Base-by-base conservation (phyloP, 106 monocot species). In the Posidonia australis region DNA sequence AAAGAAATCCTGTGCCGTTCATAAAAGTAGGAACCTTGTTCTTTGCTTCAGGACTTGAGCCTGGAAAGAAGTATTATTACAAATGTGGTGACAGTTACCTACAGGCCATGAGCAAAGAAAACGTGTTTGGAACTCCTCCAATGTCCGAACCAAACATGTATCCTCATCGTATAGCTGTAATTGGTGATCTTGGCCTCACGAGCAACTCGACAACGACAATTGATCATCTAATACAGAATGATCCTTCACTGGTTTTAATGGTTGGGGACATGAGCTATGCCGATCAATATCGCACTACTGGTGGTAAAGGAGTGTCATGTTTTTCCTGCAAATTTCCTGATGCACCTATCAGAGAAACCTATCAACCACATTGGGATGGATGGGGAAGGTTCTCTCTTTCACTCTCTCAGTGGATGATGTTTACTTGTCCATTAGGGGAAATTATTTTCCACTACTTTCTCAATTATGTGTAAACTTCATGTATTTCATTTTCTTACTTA, bases 311-410 rank as follows among this genome's bases (percentile, higher is more conserved):
- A 18, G 81, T 69, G 58, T 19, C 78, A 24, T 89, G 93, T 77
- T 89, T 76, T 56, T 89, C 89, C 3, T 89, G 93, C 56, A 54
- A 85, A 19, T 93, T 89, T 45, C 89, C 93, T 6, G 63, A 86
- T 60, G 81, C 89, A 4, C 89, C 93, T 1, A 83, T 89, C 25
- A 76, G 89, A 58, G 93, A 93, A 67, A 86, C 83, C 5, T 89
- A 89, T 47, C 89, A 89, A 27, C 89, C 86, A 1, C 83, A 89
- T 12, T 93, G 93, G 93, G 93, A 93, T 69, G 88, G 75, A n/a
- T 93, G 93, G 93, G 86, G 85, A 79, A 93, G 93, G 93, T 93
- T 46, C 6, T 12, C 28, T 31, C 1, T 19, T 36, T 36, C 36
- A 36, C 36, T 36, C 36, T 36, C 36, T 36, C 7, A 36, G 36